Percentiles rank a stretch among this genome's conserved stretches.
Evolutionary conservation across 2,329 filamentous ascomycete genomes (phyloP).

Genomic region (Aspergillus brunneoviolaceus): DNA sequence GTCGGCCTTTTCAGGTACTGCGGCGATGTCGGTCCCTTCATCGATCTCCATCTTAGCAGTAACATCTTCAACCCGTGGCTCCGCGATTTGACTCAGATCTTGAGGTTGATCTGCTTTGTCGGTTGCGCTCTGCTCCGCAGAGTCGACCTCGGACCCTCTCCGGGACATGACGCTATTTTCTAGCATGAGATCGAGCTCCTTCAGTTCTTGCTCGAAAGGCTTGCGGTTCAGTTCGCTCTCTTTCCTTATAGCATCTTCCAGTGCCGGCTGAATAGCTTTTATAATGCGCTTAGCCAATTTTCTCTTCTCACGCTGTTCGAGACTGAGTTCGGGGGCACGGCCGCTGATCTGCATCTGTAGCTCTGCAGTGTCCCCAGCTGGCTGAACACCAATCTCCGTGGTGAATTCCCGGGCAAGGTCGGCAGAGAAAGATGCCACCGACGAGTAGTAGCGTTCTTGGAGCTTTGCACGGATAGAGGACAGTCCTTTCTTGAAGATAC

Average conservation of each 20-base stretch:
- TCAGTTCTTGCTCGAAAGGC: conserved; percentile 66
- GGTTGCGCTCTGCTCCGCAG: conserved; percentile 43
- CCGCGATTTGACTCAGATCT: conserved; percentile 32
- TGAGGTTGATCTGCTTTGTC: conserved; percentile 48
- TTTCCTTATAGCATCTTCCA: conserved; percentile 73
- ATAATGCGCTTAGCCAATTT: conserved; percentile 87
- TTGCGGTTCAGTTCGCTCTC: conserved; percentile 78
- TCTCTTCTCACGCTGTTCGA: conserved; percentile 76
- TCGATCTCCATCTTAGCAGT: conserved; percentile 25
- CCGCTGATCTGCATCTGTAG: conserved; percentile 53
- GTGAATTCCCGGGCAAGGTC: conserved; percentile 59
- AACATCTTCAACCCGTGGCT: conserved; percentile 29
- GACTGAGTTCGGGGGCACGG: conserved; percentile 44
- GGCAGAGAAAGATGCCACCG: conserved; percentile 59
- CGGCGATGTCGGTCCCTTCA: conserved; percentile 21
- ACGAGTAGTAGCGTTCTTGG: conserved; percentile 58
- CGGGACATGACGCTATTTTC: conserved; percentile 62
- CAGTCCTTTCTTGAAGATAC: conserved; percentile 56
- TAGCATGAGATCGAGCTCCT: conserved; percentile 71
- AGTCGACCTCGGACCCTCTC: conserved; percentile 51
- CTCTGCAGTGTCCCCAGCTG: conserved; percentile 46
- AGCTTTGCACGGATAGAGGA: conserved; percentile 54
- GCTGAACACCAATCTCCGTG: conserved; percentile 52
- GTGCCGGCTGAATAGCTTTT: conserved; percentile 72
- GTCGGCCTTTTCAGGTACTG: conserved; percentile 11